Evolutionary conservation across 1,284 basidiomycete species (phyloP).

Genomic region (Leccinum subrobustum): DNA sequence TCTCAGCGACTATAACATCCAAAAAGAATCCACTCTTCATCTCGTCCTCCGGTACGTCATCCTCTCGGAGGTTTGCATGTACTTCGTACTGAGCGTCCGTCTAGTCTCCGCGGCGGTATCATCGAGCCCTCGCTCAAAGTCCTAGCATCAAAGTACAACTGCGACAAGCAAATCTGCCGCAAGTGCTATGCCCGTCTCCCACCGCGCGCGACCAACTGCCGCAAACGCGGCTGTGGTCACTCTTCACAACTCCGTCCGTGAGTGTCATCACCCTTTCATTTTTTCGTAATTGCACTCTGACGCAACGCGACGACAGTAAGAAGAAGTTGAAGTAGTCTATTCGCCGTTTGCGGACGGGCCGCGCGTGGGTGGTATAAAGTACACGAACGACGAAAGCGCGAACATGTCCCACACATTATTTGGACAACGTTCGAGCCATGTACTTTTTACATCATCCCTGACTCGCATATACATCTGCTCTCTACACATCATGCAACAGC

Average conservation of each 20-base stretch:
- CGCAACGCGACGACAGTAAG: conserved; percentile 49
- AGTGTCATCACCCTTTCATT: conserved; percentile 34
- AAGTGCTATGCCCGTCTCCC: conserved; percentile 99
- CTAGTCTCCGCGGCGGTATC: conserved; percentile 66
- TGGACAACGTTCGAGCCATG: conserved; percentile 14
- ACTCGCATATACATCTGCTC: conserved; percentile 16
- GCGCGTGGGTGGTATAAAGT: conserved; percentile 7
- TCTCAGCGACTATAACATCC: conserved; percentile 95
- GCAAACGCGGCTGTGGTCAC: conserved; percentile 90
- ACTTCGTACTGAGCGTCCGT: background rate
- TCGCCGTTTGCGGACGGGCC: background rate
- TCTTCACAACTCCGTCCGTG: conserved; percentile 94
- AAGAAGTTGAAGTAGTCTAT: conserved; percentile 92
- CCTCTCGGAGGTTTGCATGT: too few relatives aligned
- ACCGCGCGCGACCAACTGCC: conserved; percentile 98
- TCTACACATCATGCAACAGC: background rate
- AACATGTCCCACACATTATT: background rate
- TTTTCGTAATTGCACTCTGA: background rate
- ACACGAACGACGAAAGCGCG: conserved; percentile 3
- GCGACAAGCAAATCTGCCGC: conserved; percentile 98
- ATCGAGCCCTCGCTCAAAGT: conserved; percentile 99
- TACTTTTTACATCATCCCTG: conserved; percentile 18
- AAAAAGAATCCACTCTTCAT: conserved; percentile 99
- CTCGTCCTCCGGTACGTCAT: conserved; percentile 83
- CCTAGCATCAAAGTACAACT: conserved; percentile 95